phyloP scores from a whole-genome alignment of 2,329 filamentous ascomycete genomes.

The Apiospora saccharicola region DNA sequence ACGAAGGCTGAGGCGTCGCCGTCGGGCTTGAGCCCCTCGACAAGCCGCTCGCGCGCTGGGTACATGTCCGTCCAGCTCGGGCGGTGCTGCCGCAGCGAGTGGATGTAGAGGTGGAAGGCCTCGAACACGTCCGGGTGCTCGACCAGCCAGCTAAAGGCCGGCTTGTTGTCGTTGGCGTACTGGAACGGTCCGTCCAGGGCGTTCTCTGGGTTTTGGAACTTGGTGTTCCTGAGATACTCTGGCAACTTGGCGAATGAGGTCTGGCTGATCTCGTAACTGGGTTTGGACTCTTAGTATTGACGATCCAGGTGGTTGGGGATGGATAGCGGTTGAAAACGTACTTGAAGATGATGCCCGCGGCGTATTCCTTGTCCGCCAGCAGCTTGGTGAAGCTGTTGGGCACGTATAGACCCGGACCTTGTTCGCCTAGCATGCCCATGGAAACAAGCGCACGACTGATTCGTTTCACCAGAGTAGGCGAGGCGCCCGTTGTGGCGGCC shows the following conservation, averaged over 20 bases:
- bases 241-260: slow-evolving; percentile 30
- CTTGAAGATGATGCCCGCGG: slow-evolving; percentile 29
- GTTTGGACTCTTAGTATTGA: not conserved
- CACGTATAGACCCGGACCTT: slow-evolving; percentile 29
- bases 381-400: slow-evolving; percentile 30
- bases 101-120: slow-evolving; percentile 32
- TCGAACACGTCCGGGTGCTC: slow-evolving; percentile 31
- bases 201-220: slow-evolving; percentile 29
- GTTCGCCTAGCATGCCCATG: slow-evolving; percentile 33
- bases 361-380: slow-evolving; percentile 28
- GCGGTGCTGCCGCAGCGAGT: slow-evolving; percentile 26
- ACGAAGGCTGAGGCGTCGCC: slow-evolving; percentile 27
- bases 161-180: slow-evolving; percentile 27
- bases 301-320: not conserved
- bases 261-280: slow-evolving; percentile 29
- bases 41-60: slow-evolving; percentile 40
- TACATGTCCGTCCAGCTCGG: slow-evolving; percentile 20
- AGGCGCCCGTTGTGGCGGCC: slow-evolving; percentile 30
- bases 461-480: slow-evolving; percentile 30
- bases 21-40: slow-evolving; percentile 26
- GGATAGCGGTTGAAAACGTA: slow-evolving; percentile 6
- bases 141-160: slow-evolving; percentile 29
- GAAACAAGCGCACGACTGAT: slow-evolving; percentile 31
- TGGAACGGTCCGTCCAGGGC: slow-evolving; percentile 30
- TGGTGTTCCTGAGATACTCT: slow-evolving; percentile 28